Conservation (phyloP, 1,139 yeast species). For the Suhomyces bokatorum region DNA sequence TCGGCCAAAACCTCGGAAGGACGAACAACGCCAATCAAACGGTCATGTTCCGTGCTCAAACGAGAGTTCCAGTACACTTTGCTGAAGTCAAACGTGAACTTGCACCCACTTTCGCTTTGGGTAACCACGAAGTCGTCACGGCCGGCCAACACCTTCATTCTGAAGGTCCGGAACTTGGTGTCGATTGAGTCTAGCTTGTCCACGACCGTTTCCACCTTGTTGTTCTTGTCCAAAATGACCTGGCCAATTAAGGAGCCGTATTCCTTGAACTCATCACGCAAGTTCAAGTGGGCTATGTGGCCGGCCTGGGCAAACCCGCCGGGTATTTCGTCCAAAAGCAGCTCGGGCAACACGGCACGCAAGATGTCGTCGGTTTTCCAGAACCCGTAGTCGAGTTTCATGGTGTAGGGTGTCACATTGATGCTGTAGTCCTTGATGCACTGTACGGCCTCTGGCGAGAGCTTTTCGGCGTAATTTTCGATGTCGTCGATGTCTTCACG, state of each 20-base stretch:
- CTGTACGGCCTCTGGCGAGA: slow-evolving; percentile 45
- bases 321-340: slow-evolving; percentile 72
- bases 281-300: slow-evolving; percentile 90
- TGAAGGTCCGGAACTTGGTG: slow-evolving; percentile 85
- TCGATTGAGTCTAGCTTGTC: slow-evolving; percentile 88
- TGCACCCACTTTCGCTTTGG: slow-evolving; percentile 86
- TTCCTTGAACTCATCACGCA: slow-evolving; percentile 83
- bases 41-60: slow-evolving; percentile 87
- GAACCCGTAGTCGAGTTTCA: slow-evolving; percentile 66
- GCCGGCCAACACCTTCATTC: slow-evolving; percentile 93
- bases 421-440: slow-evolving; percentile 51
- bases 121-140: slow-evolving; percentile 70
- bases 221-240: slow-evolving; percentile 84
- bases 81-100: slow-evolving; percentile 82
- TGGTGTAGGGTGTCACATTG: slow-evolving; percentile 51
- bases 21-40: slow-evolving; percentile 64
- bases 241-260: slow-evolving; percentile 82
- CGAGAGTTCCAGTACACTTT: slow-evolving; percentile 98
- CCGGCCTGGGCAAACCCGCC: slow-evolving; percentile 94
- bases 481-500: slow-evolving; percentile 49
- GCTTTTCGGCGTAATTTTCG: slow-evolving; percentile 34
- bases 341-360: slow-evolving; percentile 72
- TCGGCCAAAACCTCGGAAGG: slow-evolving; percentile 80
- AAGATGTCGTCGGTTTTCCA: slow-evolving; percentile 92
- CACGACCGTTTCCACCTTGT: slow-evolving; percentile 83